Evolutionary conservation across 495 filamentous ascomycete genomes (phyloP), one percentile per base, ranked within the genome.

Genomic region (Penicillium angulare): DNA sequence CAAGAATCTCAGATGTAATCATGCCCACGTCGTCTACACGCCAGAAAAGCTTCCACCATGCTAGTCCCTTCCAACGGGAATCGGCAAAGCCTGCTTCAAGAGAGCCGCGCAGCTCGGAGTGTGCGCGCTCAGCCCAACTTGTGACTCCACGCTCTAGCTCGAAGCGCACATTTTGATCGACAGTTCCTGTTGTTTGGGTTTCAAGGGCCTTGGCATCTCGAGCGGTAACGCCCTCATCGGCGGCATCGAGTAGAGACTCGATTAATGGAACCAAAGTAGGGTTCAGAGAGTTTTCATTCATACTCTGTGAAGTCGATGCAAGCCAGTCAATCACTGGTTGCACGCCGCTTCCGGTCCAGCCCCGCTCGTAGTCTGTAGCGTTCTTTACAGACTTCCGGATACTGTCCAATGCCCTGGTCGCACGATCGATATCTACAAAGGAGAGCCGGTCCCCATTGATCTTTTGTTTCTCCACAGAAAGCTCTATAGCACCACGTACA

Each of bases 31-130:
- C 92, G 65, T 97, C 93, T 38, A 89, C 89, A 10, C 87, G 85
- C 90, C 90, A 97, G 60, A 95, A 85, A 10, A 98, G 81, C 63
- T 95, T 95, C 88, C 89, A 97, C 93, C 92, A 98, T 8, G 80
- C 78, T 1, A 96, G 73, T 15, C 82, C 85, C 2, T 77, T 75
- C 92, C 92, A 97, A 21, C 78, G 67, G 32, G 71, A 74, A 31
- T 81, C 82, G 10, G 78, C 65, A 57, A 96, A 92, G 4, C 87
- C 90, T 26, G 74, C 64, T 47, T 90, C 85, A 1, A 97, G 83
- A 26, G 86, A 79, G 52, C 85, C 76, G 41, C 88, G 86, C 5
- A 97, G 80, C 60, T 98, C 92, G 1, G 81, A 79, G 61, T 98
- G 93, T 2, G 86, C 88, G 17, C 71, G 68, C 59, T 92, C 83